These are phyloP conservation scores for Xylaria acuta DNA, from an alignment of 495 filamentous ascomycete species.

Conservation along the genomic window DNA sequence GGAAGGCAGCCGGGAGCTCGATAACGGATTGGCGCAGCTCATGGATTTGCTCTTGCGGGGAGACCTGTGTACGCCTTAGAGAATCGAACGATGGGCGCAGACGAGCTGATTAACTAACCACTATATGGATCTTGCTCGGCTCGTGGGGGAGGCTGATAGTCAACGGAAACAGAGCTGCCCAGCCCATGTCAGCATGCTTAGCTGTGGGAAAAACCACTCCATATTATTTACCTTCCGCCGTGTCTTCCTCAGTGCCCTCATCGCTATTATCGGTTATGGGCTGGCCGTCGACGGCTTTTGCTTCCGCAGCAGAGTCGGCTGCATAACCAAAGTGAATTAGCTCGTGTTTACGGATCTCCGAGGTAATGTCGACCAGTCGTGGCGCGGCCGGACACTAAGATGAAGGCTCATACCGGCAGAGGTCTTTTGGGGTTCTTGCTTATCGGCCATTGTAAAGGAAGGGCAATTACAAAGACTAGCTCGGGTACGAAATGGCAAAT, in stretches of 20 bases:
- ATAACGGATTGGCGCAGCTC: slow-evolving; percentile 97
- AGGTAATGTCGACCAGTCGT: background rate
- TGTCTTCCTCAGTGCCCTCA: slow-evolving; percentile 37
- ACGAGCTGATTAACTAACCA: slow-evolving; percentile 59
- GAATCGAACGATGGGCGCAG: slow-evolving; percentile 27
- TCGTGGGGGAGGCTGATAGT: slow-evolving; percentile 84
- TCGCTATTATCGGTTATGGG: slow-evolving; percentile 37
- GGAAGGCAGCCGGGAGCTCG: slow-evolving; percentile 89
- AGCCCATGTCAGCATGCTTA: slow-evolving; percentile 28
- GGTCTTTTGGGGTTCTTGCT: slow-evolving; percentile 27
- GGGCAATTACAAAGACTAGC: slow-evolving; percentile 25
- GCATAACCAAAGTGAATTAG: slow-evolving; percentile 26
- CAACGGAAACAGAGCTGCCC: slow-evolving; percentile 70
- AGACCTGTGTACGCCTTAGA: slow-evolving; percentile 67
- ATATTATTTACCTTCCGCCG: slow-evolving; percentile 35
- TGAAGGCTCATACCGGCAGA: slow-evolving; percentile 28
- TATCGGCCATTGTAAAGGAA: slow-evolving; percentile 37
- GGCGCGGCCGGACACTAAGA: background rate
- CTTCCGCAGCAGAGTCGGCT: slow-evolving; percentile 37
- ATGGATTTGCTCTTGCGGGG: slow-evolving; percentile 92
- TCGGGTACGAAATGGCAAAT: slow-evolving; percentile 14
- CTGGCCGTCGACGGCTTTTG: slow-evolving; percentile 34
- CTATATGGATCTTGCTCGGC: slow-evolving; percentile 79
- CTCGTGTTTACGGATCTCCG: background rate
- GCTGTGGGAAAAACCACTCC: background rate